These are phyloP conservation scores for Olyra latifolia DNA, from an alignment of 176 grass and related monocot genomes.

Conservation along the genomic window DNA sequence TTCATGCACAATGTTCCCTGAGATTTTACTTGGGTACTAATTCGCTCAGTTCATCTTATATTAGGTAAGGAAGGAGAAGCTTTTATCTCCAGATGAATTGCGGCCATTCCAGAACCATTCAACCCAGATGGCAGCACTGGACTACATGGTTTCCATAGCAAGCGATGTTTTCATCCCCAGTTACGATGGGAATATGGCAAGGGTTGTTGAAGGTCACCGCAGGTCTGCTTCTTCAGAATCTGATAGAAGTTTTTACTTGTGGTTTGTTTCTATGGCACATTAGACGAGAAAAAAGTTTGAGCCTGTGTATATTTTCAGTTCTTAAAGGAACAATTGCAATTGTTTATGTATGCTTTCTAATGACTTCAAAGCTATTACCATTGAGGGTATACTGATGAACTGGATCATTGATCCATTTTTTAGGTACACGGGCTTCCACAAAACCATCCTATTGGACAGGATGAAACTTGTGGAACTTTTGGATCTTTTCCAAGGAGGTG, in stretches of 20 bases:
- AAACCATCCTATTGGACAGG: constrained; percentile 74
- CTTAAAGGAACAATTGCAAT: constrained; percentile 1
- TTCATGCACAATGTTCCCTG: neutral
- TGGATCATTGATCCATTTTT: neutral
- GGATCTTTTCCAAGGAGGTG: constrained; percentile 68
- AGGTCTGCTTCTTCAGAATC: constrained; percentile 44
- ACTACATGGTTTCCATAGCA: constrained; percentile 86
- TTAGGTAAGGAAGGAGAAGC: constrained; percentile 91
- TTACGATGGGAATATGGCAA: constrained; percentile 99
- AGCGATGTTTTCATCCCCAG: constrained; percentile 92
- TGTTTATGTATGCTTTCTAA: neutral
- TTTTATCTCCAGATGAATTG: constrained; percentile 75
- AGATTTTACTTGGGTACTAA: constrained; percentile 21
- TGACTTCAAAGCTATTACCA: neutral
- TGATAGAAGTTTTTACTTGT: neutral
- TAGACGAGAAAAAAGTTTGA: neutral
- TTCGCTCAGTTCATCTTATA: constrained; percentile 18
- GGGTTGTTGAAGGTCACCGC: constrained; percentile 92
- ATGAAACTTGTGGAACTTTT: constrained; percentile 81
- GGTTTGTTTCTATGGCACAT: neutral
- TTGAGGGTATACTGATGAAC: neutral
- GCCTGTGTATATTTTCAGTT: neutral
- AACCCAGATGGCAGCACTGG: constrained; percentile 94
- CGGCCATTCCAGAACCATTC: constrained; percentile 86
- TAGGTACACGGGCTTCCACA: constrained; percentile 69